Evolutionary conservation across 345 rosid species (phyloP), one percentile per base, ranked within the genome.

Genomic region (Excoecaria agallocha): DNA sequence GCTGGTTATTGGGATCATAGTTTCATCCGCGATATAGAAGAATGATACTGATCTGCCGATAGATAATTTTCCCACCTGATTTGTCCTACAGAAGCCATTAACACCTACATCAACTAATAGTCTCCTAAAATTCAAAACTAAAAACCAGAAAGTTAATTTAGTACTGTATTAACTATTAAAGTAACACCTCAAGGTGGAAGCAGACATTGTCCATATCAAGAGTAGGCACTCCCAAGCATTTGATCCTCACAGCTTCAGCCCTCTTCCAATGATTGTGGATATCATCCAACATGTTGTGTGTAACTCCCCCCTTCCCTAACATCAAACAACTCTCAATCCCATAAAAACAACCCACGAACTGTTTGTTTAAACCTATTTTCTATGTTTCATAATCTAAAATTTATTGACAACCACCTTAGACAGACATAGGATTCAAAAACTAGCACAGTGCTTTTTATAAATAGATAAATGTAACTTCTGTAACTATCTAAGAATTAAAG

Each of bases 251-350:
- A 25, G 97, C 98, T 76, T 92, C 94, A 0, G 97, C 93, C 74
- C 79, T 85, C 84, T 86, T 90, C 98, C 98, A 94, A 68, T 94
- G 97, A 70, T 89, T 89, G 74, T 92, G 94, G 60, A 94, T 88
- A 59, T 94, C 98, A 84, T 88, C 98, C 71, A 94, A 85, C 94
- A 89, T 86, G 85, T 91, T 93, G 85, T 92, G 98, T 54, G 97
- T 92, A 20, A 92, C 93, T 75, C 98, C 97, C 5, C 87, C 89
- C 85, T 87, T 90, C 68, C 97, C 96, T 90, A 67, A 45, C 48
- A 37, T 35, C 67, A 64, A 35, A 64, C 12, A 50, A 58, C 19
- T 16, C 3, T 16, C 59, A 55, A 20, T 38, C 16, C 30, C 24
- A 1, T 12, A 24, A 0, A 48, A 51, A 35, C 0, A 37, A 30